Conservation (phyloP, 2,329 filamentous ascomycete genomes). For the Aspergillus niger region DNA sequence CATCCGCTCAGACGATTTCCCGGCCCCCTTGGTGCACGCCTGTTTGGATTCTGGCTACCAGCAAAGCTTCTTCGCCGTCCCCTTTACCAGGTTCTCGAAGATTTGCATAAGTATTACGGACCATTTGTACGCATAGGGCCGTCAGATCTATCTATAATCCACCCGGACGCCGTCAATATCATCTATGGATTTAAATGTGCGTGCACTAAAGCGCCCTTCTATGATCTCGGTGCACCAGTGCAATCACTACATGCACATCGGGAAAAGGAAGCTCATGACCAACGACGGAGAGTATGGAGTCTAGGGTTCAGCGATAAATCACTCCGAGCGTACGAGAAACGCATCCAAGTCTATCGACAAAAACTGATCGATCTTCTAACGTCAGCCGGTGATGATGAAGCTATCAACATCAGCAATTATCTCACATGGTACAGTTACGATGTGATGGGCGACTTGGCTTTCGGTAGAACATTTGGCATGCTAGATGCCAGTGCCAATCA, state of each 20-base stretch:
- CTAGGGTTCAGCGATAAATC: conserved; percentile 45
- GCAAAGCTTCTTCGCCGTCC: not conserved
- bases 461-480: conserved; percentile 11
- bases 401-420: conserved; percentile 43
- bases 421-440: conserved; percentile 29
- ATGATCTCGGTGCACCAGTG: conserved; percentile 38
- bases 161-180: conserved; percentile 39
- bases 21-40: conserved; percentile 34
- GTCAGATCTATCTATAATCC: conserved; percentile 37
- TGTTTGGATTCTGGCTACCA: conserved; percentile 32
- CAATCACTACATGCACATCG: conserved; percentile 44
- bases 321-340: conserved; percentile 45
- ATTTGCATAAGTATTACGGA: conserved; percentile 39
- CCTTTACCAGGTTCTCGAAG: conserved; percentile 18
- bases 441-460: conserved; percentile 21
- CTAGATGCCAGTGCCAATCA: not conserved
- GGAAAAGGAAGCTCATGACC: conserved; percentile 41
- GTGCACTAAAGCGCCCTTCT: conserved; percentile 47
- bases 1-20: conserved; percentile 20
- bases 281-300: conserved; percentile 45
- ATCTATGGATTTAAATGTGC: conserved; percentile 43
- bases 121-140: conserved; percentile 41
- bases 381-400: conserved; percentile 25
- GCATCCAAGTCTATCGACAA: conserved; percentile 39
- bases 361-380: conserved; percentile 36